phyloP scores from a whole-genome alignment of 2,329 filamentous ascomycete species.

The Beauveria asiatica region DNA sequence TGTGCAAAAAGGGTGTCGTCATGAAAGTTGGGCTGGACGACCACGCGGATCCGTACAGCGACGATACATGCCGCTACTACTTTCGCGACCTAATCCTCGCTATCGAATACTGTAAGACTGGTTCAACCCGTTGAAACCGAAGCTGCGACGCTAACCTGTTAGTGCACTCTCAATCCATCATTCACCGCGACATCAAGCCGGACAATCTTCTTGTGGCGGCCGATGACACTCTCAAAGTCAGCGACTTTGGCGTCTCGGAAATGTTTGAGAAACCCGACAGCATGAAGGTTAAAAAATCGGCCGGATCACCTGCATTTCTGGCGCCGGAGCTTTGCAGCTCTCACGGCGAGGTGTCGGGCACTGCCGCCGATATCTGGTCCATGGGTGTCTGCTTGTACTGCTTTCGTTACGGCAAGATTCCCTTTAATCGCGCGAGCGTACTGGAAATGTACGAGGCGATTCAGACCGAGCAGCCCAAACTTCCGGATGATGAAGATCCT shows the following conservation, averaged over 20 bases:
- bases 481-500: slow-evolving; percentile 56
- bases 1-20: slow-evolving; percentile 96
- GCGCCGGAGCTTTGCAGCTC: slow-evolving; percentile 85
- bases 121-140: background rate
- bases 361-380: slow-evolving; percentile 92
- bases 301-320: slow-evolving; percentile 89
- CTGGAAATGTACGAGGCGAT: slow-evolving; percentile 88
- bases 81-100: slow-evolving; percentile 91
- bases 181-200: slow-evolving; percentile 95
- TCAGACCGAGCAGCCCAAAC: slow-evolving; percentile 54
- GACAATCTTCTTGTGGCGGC: slow-evolving; percentile 87
- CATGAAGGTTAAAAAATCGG: slow-evolving; percentile 89
- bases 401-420: slow-evolving; percentile 77
- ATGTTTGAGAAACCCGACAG: slow-evolving; percentile 83
- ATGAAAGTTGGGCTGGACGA: slow-evolving; percentile 94
- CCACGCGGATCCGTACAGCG: slow-evolving; percentile 69
- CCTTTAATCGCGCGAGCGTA: slow-evolving; percentile 71
- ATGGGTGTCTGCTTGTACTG: slow-evolving; percentile 97
- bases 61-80: slow-evolving; percentile 79
- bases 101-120: slow-evolving; percentile 73
- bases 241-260: slow-evolving; percentile 98
- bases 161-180: slow-evolving; percentile 90
- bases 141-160: slow-evolving; percentile 11
- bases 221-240: slow-evolving; percentile 91
- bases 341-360: slow-evolving; percentile 81